Conservation (phyloP, 129 eudicot genomes). For the Escallonia herrerae region DNA sequence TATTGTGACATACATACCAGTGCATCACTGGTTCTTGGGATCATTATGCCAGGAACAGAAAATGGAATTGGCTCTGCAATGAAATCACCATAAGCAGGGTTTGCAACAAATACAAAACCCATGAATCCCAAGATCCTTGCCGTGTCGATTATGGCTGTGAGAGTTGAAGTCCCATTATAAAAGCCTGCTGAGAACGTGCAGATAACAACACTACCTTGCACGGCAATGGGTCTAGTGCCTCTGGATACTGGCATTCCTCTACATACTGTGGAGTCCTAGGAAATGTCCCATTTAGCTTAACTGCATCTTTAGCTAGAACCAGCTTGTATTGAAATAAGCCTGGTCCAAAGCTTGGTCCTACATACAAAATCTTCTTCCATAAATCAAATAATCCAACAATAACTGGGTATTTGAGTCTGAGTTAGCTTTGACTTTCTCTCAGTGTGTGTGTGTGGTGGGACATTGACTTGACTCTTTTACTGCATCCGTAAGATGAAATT, state of each 20-base stretch:
- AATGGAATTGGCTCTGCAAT: constrained; percentile 80
- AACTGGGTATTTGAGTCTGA: too few relatives aligned
- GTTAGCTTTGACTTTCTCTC: too few relatives aligned
- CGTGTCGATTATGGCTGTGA: constrained; percentile 48
- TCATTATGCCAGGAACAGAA: constrained; percentile 74
- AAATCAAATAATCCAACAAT: neutral
- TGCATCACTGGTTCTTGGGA: constrained; percentile 66
- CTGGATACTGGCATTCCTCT: constrained; percentile 85
- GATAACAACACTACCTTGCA: constrained; percentile 62
- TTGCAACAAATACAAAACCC: constrained; percentile 81
- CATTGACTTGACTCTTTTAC: too few relatives aligned
- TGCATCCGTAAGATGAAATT: too few relatives aligned
- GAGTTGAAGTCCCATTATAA: constrained; percentile 50
- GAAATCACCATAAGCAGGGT: constrained; percentile 76
- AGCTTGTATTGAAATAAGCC: constrained; percentile 52
- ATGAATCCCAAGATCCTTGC: constrained; percentile 48
- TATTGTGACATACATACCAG: constrained; percentile 23
- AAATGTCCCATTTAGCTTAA: constrained; percentile 43
- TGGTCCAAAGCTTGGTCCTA: constrained; percentile 55
- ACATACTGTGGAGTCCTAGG: constrained; percentile 53
- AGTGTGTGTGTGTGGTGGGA: too few relatives aligned
- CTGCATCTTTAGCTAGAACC: constrained; percentile 75
- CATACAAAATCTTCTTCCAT: neutral
- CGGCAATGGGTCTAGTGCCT: constrained; percentile 59
- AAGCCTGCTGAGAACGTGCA: constrained; percentile 84